phyloP scores from a whole-genome alignment of 75 land plant species.

The Cryptomeria japonica region DNA sequence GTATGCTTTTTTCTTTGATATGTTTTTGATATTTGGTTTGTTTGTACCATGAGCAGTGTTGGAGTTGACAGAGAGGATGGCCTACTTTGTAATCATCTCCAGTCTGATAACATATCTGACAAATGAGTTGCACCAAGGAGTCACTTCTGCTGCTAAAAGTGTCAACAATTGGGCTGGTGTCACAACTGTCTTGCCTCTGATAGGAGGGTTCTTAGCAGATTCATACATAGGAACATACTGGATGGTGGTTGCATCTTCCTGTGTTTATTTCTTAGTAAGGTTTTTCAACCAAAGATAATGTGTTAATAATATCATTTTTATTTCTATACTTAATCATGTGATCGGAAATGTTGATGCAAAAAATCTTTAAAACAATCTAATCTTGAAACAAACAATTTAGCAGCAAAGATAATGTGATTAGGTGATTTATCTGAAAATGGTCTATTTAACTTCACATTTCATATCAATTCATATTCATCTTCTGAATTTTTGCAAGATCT shows the following conservation, averaged over 20 bases:
- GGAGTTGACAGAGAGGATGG: slow-evolving; percentile 27
- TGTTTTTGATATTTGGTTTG: neutral
- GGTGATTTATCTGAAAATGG: no score
- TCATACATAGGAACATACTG: slow-evolving; percentile 20
- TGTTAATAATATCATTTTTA: no score
- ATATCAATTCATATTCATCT: no score
- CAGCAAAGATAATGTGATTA: neutral
- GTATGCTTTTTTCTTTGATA: neutral
- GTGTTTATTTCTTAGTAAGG: slow-evolving; percentile 31
- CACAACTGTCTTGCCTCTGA: slow-evolving; percentile 19
- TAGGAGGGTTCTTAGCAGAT: slow-evolving; percentile 27
- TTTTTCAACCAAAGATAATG: no score
- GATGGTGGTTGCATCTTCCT: slow-evolving; percentile 23
- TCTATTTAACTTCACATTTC: no score
- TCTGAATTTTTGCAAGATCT: no score
- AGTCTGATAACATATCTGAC: slow-evolving; percentile 26
- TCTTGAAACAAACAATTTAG: no score
- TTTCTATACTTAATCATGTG: no score
- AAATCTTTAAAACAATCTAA: no score
- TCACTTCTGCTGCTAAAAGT: slow-evolving; percentile 16
- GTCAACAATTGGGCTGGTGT: slow-evolving; percentile 30
- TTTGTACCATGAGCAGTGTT: slow-evolving; percentile 19
- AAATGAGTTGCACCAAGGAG: slow-evolving; percentile 19
- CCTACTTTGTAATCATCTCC: slow-evolving; percentile 18
- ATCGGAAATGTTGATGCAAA: no score